Conservation (phyloP, 768 basidiomycete species). For the Russula vinacea region DNA sequence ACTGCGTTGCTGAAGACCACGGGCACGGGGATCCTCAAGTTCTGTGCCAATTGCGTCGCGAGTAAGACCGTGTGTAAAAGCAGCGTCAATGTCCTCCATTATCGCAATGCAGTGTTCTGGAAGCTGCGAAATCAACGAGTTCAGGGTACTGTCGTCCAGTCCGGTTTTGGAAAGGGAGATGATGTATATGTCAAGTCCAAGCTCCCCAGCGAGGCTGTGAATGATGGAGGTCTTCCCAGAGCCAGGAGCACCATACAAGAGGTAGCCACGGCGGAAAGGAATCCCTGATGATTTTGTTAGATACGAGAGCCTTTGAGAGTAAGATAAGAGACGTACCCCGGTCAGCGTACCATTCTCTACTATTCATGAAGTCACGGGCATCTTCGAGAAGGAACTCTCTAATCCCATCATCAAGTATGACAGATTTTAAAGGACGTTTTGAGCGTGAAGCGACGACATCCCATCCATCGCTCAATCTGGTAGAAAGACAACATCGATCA, state of each 20-base stretch:
- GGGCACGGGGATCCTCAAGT: conserved; percentile 33
- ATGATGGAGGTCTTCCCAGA: conserved; percentile 79
- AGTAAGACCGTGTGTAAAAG: conserved; percentile 50
- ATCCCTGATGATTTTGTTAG: conserved; percentile 40
- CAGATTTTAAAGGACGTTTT: conserved; percentile 63
- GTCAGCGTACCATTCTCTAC: conserved; percentile 70
- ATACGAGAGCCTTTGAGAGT: background rate
- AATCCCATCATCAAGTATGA: conserved; percentile 68
- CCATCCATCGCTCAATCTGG: conserved; percentile 44
- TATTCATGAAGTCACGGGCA: conserved; percentile 64
- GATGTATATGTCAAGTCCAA: conserved; percentile 70
- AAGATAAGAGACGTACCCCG: conserved; percentile 44
- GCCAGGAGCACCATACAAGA: conserved; percentile 74
- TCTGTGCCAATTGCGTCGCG: conserved; percentile 35
- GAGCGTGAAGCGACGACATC: conserved; percentile 52
- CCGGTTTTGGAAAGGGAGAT: conserved; percentile 61
- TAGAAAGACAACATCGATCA: conserved; percentile 1
- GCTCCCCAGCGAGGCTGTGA: conserved; percentile 70
- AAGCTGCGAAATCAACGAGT: conserved; percentile 55
- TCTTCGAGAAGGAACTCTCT: conserved; percentile 64
- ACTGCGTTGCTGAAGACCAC: conserved; percentile 33
- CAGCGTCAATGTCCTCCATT: conserved; percentile 85
- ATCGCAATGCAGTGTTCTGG: conserved; percentile 72
- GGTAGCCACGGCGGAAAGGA: conserved; percentile 76
- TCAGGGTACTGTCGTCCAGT: conserved; percentile 60